Percentiles rank a stretch among this genome's conserved stretches.
phyloP scores from a whole-genome alignment of 2,329 filamentous ascomycete species.

The Claviceps spartinae region DNA sequence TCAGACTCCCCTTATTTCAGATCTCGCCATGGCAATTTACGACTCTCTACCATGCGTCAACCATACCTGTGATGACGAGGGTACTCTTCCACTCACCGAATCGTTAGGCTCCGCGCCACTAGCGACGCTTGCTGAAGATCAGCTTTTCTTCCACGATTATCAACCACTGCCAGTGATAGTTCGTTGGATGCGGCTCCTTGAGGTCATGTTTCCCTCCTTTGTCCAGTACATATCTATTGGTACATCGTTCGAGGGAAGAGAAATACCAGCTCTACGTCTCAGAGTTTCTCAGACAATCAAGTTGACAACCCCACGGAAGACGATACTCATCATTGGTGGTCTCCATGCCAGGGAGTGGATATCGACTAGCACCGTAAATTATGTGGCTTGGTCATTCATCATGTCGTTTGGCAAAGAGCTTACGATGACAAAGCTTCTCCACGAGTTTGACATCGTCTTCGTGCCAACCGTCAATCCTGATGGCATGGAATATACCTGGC shows the following conservation, averaged over 20 bases:
- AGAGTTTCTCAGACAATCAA: conserved; percentile 40
- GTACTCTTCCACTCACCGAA: too few species aligned
- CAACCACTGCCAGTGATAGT: conserved; percentile 70
- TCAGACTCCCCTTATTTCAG: conserved; percentile 64
- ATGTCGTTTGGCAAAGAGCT: conserved; percentile 63
- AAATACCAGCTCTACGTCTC: conserved; percentile 70
- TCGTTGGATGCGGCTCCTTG: conserved; percentile 85
- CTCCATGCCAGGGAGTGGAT: conserved; percentile 97
- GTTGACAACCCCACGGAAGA: conserved; percentile 45
- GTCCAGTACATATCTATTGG: conserved; percentile 65
- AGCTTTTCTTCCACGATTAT: conserved; percentile 86
- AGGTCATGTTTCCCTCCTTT: conserved; percentile 78
- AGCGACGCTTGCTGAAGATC: conserved; percentile 33
- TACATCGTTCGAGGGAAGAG: conserved; percentile 74
- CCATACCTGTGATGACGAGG: neutral
- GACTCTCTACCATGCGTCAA: conserved; percentile 26
- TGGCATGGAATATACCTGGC: conserved; percentile 89
- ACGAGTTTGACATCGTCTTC: conserved; percentile 78
- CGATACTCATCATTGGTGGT: conserved; percentile 70
- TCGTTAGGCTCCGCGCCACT: conserved; percentile 14
- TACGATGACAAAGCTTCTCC: conserved; percentile 62
- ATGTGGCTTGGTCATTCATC: conserved; percentile 78
- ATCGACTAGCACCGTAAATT: conserved; percentile 79
- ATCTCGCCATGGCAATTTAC: conserved; percentile 64
- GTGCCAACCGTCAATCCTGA: conserved; percentile 86